These are phyloP conservation scores for Malassezia brasiliensis DNA, from an alignment of 1,284 basidiomycete species.

Conservation along the genomic window DNA sequence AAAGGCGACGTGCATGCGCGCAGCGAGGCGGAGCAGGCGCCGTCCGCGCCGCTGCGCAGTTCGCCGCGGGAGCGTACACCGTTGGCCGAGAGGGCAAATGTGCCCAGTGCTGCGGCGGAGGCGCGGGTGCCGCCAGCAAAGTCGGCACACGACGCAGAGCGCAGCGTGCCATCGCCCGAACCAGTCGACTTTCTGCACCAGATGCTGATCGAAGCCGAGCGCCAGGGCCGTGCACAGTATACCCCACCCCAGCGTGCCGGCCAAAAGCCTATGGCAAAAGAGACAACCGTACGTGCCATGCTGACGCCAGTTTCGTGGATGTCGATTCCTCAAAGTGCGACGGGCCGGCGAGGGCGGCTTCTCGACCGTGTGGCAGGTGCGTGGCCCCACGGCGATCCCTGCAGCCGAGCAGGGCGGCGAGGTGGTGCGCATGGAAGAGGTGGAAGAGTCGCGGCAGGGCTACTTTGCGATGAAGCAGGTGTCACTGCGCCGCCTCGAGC, in stretches of 20 bases:
- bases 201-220: conserved; percentile 7
- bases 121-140: neutral
- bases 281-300: conserved; percentile 4
- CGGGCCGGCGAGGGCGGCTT: conserved; percentile 43
- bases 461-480: conserved; percentile 47
- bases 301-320: conserved; percentile 27
- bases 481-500: conserved; percentile 40
- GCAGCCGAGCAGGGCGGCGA: conserved; percentile 20
- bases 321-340: conserved; percentile 35
- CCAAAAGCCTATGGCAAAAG: conserved; percentile 5
- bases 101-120: neutral
- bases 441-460: conserved; percentile 36
- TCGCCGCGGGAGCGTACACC: neutral
- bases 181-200: conserved; percentile 9
- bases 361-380: conserved; percentile 41
- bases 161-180: neutral
- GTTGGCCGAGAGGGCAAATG: conserved; percentile 15
- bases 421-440: conserved; percentile 22
- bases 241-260: neutral
- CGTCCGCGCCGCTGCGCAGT: neutral
- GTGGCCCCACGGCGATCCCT: conserved; percentile 29
- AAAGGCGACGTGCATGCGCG: no score
- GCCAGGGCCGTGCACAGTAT: conserved; percentile 5
- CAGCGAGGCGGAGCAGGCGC: no score
- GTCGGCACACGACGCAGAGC: neutral